Evolutionary conservation across 352 stramenopile species (phyloP), one percentile per base, ranked within the genome.

Genomic region (Pythium utonaiense): DNA sequence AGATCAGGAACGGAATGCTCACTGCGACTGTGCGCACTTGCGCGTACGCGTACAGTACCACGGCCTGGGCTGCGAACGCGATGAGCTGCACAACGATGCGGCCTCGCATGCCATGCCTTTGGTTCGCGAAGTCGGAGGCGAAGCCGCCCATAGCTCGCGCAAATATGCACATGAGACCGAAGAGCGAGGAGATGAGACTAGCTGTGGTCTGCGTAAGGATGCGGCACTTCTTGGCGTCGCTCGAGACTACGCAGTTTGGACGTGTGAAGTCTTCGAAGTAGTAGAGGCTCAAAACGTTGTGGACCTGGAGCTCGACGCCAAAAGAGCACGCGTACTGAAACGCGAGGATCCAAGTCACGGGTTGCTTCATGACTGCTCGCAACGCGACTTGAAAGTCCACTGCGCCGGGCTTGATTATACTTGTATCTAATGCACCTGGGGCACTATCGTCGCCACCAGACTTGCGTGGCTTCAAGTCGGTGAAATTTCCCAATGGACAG

Each of bases 141-240:
- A 93, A 78, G 28, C 92, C 92, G 40, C 95, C 91, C 40, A 97
- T 41, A 25, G 88, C 90, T 53, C 92, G 89, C 5, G 91, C 86
- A 64, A 98, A 96, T 47, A 98, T 73, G 69, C 98, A 98, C 88
- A 97, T 98, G 60, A 96, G 91, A 12, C 93, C 93, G 66, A 98
- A 98, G 17, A 93, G 81, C 19, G 90, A 97, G 7, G 92, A 89
- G 62, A 98, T 83, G 1, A 86, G 88, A 10, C 86, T 90, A 24
- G 93, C 87, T 59, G 72, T 69, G 24, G 73, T 77, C 63, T 80
- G 87, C 33, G 79, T 70, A 19, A 89, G 64, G 42, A 75, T 38
- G 42, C 66, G 67, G 61, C 81, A 89, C 17, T 69, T 49, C 0
- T 62, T 53, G 31, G 50, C 60, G 21, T 71, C 86, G 0, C 67